Percentiles rank a stretch among this genome's conserved stretches.
Evolutionary conservation across 768 basidiomycete genomes (phyloP).

Genomic region (Erythrobasidium yunnanense): DNA sequence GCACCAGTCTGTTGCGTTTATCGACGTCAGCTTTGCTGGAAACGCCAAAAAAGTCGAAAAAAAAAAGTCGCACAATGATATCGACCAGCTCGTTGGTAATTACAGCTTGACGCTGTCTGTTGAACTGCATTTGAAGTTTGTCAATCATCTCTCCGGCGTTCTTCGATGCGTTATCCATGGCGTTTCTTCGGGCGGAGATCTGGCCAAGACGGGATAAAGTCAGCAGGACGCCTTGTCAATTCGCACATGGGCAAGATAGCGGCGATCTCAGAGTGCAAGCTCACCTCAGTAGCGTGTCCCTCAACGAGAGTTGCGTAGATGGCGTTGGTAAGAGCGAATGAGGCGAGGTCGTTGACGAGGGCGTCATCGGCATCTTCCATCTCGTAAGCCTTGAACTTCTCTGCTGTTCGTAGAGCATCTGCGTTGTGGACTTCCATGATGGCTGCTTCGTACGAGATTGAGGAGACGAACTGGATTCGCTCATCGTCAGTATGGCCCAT

Average conservation of each 20-base stretch:
- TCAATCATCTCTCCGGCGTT: conserved; percentile 54
- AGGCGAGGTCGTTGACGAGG: conserved; percentile 78
- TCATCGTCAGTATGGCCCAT: neutral
- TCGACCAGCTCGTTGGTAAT: conserved; percentile 54
- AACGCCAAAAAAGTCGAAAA: neutral
- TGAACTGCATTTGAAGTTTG: conserved; percentile 37
- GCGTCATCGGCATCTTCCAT: conserved; percentile 91
- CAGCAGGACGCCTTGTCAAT: no score
- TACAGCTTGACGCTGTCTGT: conserved; percentile 32
- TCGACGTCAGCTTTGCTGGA: neutral
- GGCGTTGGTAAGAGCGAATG: conserved; percentile 93
- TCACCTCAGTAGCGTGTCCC: conserved; percentile 63
- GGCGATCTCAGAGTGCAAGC: neutral
- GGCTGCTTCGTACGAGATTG: conserved; percentile 76
- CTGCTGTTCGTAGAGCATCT: conserved; percentile 64
- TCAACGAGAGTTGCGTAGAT: conserved; percentile 89
- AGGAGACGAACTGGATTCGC: conserved; percentile 55
- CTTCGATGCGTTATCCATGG: conserved; percentile 99
- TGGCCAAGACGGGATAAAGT: neutral
- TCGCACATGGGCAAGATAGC: neutral
- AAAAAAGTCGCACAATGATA: conserved; percentile 31
- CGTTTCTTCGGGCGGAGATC: conserved; percentile 62
- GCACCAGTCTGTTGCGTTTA: conserved; percentile 32
- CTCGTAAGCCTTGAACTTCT: conserved; percentile 88
- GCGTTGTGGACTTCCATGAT: conserved; percentile 69